These are phyloP conservation scores for Sisymbrium altissimum DNA, from an alignment of 345 rosid genomes.

Conservation along the genomic window DNA sequence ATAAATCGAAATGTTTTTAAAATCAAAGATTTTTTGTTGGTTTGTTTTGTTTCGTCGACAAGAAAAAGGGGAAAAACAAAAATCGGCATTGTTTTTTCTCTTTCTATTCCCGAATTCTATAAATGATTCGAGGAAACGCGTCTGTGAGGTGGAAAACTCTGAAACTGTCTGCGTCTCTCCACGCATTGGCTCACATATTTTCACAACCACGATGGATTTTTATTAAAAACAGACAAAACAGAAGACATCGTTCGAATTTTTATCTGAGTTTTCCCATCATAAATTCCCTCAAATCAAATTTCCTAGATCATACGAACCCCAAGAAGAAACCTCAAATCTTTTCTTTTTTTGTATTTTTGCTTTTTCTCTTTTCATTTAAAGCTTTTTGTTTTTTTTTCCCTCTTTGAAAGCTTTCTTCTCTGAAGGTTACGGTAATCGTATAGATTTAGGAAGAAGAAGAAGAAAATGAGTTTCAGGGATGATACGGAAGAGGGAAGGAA, in stretches of 20 bases:
- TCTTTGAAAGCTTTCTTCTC: too few species aligned
- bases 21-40: not conserved
- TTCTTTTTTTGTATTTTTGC: not conserved
- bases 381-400: not conserved
- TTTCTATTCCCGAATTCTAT: not conserved
- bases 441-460: not conserved
- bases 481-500: conserved; percentile 73
- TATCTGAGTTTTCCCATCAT: not conserved
- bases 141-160: conserved; percentile 27
- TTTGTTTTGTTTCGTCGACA: not conserved
- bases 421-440: not conserved
- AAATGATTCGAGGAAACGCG: not conserved
- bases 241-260: not conserved
- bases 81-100: not conserved
- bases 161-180: conserved; percentile 28
- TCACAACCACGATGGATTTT: not conserved
- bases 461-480: conserved; percentile 83
- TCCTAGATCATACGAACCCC: not conserved
- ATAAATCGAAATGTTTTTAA: not conserved
- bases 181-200: conserved; percentile 16
- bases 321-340: not conserved
- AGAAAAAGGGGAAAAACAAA: not conserved
- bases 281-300: not conserved
- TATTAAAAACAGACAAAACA: conserved; percentile 7
- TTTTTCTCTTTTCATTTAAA: not conserved